These are phyloP conservation scores for Epichloe baconii DNA, from an alignment of 2,329 filamentous ascomycete species.

Conservation along the genomic window DNA sequence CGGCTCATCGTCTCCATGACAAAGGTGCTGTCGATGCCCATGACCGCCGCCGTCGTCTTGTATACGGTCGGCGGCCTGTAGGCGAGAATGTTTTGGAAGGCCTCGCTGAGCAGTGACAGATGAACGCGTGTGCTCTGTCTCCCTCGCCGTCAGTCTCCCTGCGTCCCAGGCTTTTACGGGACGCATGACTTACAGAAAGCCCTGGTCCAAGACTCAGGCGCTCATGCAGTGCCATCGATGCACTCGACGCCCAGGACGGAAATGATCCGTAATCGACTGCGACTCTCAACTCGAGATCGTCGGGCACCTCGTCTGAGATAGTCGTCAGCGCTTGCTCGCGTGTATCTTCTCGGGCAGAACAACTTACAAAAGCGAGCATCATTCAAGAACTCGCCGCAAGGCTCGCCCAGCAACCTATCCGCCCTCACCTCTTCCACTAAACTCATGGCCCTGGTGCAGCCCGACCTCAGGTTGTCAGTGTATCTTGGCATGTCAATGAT, in stretches of 20 bases:
- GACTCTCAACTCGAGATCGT: conserved; percentile 26
- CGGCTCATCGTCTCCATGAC: conserved; percentile 27
- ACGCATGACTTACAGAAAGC: conserved; percentile 30
- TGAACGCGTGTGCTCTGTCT: conserved; percentile 35
- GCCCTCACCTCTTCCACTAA: conserved; percentile 37
- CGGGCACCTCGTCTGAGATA: conserved; percentile 26
- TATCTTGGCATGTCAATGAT: conserved; percentile 34
- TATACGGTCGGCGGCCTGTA: conserved; percentile 37
- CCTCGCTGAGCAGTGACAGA: conserved; percentile 34
- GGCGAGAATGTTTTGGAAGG: conserved; percentile 35
- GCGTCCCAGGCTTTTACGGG: no score
- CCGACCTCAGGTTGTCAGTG: conserved; percentile 30
- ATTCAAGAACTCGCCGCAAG: conserved; percentile 27
- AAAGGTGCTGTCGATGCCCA: conserved; percentile 30
- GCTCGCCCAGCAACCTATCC: conserved; percentile 28
- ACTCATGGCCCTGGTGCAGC: conserved; percentile 39
- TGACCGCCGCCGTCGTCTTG: conserved; percentile 29
- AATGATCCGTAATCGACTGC: conserved; percentile 40
- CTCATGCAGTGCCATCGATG: conserved; percentile 26
- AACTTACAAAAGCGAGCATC: conserved; percentile 34
- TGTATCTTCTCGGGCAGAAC: rapidly evolving
- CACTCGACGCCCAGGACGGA: conserved; percentile 30
- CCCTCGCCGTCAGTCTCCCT: conserved; percentile 6
- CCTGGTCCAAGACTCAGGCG: conserved; percentile 36
- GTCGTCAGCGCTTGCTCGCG: neutral